phyloP scores from a whole-genome alignment of 371 early-diverging fungal genomes.

The Rhizomucor miehei region DNA sequence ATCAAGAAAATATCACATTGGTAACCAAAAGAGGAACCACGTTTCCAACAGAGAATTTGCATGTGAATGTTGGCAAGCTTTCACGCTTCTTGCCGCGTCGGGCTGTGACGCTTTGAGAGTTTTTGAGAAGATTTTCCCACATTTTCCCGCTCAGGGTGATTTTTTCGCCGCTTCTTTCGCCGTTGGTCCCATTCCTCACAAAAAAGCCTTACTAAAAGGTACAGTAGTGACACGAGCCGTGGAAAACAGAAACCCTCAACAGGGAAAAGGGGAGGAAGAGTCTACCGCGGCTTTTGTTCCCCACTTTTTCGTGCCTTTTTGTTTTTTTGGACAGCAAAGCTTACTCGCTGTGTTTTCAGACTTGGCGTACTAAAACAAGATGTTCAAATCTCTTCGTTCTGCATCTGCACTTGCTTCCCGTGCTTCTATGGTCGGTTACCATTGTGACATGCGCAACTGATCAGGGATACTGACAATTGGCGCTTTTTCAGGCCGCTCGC shows the following conservation, averaged over 20 bases:
- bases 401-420: slow-evolving; percentile 50
- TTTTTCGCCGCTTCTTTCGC: background rate
- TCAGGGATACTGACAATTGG: no score
- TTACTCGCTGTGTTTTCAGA: slow-evolving; percentile 8
- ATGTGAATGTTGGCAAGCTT: no score
- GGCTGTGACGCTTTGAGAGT: background rate
- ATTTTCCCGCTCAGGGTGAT: background rate
- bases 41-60: no score
- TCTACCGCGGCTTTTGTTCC: no score
- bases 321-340: background rate
- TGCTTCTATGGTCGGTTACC: slow-evolving; percentile 49
- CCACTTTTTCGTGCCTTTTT: background rate
- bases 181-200: background rate
- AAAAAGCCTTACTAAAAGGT: background rate
- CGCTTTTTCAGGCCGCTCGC: slow-evolving; percentile 42
- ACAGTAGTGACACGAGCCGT: background rate
- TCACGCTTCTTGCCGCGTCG: no score
- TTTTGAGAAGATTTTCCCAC: background rate
- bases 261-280: no score
- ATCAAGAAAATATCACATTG: no score
- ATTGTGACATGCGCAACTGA: background rate
- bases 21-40: no score
- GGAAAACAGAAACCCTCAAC: no score
- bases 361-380: slow-evolving; percentile 3
- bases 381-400: slow-evolving; percentile 57